Evolutionary conservation across 2,329 filamentous ascomycete species (phyloP).

Genomic region (Talaromyces sp.): DNA sequence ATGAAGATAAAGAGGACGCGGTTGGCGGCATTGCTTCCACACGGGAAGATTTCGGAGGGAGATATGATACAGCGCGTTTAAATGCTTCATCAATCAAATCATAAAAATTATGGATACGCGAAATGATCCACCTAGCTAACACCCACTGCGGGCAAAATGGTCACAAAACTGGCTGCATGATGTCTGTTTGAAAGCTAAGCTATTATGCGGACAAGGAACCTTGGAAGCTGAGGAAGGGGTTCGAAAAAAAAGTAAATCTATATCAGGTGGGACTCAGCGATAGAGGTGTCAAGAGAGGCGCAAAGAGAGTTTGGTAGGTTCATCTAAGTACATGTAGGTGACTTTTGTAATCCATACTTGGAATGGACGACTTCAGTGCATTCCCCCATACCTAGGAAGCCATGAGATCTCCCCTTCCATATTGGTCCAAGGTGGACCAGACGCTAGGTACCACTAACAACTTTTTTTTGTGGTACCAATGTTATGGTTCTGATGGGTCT

Average conservation of each 20-base stretch:
- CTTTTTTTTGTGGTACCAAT: slow-evolving; percentile 13
- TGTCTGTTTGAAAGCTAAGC: not conserved
- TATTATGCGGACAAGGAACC: not conserved
- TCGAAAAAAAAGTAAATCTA: not conserved
- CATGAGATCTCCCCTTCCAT: not conserved
- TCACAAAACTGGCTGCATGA: slow-evolving; percentile 9
- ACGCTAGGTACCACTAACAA: not conserved
- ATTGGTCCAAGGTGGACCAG: not conserved
- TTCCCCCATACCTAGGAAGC: not conserved
- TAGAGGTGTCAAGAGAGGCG: slow-evolving; percentile 8
- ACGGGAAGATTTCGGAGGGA: not conserved
- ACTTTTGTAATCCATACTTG: slow-evolving; percentile 4
- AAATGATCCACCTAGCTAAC: slow-evolving; percentile 2
- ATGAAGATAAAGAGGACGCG: not conserved
- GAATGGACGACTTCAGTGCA: not conserved
- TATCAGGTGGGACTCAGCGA: not conserved
- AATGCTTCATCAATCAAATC: slow-evolving; percentile 9
- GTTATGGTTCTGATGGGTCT: slow-evolving; percentile 13
- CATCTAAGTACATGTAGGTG: slow-evolving; percentile 3
- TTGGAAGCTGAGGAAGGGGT: not conserved
- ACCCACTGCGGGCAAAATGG: not conserved
- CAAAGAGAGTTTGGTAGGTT: slow-evolving; percentile 1
- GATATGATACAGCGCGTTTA: not conserved
- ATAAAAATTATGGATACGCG: not conserved
- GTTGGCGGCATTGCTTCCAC: slow-evolving; percentile 13